Percentiles rank a stretch among this genome's conserved stretches.
phyloP scores from a whole-genome alignment of 192 early-diverging fungal genomes.

The Funneliformis mosseae region DNA sequence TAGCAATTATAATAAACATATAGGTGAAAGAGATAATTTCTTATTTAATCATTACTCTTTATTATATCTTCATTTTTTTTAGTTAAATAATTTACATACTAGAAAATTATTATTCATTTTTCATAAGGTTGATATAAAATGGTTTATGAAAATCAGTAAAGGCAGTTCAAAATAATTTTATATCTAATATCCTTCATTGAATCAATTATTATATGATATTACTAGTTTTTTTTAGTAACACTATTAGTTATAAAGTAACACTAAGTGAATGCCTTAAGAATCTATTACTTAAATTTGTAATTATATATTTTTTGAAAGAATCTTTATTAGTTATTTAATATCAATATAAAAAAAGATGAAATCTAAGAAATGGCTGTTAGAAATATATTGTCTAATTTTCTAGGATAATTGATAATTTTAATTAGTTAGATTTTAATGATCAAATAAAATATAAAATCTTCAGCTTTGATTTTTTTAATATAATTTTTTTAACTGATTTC shows the following conservation, averaged over 20 bases:
- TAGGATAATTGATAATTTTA: no score
- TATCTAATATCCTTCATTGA: conserved; percentile 55
- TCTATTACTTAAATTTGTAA: conserved; percentile 75
- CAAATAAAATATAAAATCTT: no score
- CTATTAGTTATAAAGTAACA: conserved; percentile 73
- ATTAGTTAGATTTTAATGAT: no score
- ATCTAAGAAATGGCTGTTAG: no score
- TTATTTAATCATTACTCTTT: not conserved
- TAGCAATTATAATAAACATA: conserved; percentile 75
- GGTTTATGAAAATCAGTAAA: conserved; percentile 96
- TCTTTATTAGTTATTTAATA: no score
- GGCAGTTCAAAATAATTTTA: conserved; percentile 70
- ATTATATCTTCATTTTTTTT: conserved; percentile 15
- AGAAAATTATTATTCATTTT: conserved; percentile 57
- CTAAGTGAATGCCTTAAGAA: conserved; percentile 96
- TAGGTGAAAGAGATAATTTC: conserved; percentile 48
- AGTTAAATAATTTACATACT: conserved; percentile 74
- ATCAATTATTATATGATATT: conserved; percentile 71
- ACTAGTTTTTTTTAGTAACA: conserved; percentile 81
- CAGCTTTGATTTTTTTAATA: no score
- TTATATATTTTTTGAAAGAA: no score
- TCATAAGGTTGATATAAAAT: conserved; percentile 77
- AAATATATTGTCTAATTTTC: no score
- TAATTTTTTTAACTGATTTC: no score
- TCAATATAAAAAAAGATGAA: no score